Evolutionary conservation across 805 yeast species (phyloP), one percentile per base, ranked within the genome.

Genomic region (Myxozyma geophila): DNA sequence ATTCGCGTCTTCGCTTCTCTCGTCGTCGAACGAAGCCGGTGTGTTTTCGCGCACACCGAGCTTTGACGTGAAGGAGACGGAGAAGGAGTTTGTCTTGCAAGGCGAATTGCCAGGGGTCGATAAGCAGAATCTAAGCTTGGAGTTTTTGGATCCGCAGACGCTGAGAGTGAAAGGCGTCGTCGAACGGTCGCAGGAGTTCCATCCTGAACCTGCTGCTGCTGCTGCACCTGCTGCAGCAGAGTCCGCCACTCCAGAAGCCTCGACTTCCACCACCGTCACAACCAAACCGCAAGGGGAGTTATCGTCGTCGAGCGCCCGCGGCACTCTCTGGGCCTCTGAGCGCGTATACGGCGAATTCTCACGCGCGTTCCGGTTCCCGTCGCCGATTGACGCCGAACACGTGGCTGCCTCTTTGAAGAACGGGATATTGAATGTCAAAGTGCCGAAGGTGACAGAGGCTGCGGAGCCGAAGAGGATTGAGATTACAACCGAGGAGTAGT

Each of bases 71-170:
- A 62, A 62, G 58, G 70, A 67, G 36, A 66, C 69, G 10, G 68
- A 66, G 28, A 52, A 39, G n/a, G 60, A 49, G 17, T 67, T 53
- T 35, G 46, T 66, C 0, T 63, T 67, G 15, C 61, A 67, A 35
- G 70, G 70, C 28, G 70, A 67, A 39, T 55, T 67, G 7, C 70
- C 70, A 0, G 70, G 70, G 1, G 62, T 67, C 44, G 70, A 66
- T 10, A 58, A 56, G 53, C 51, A 63, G 41, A 47, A 67, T 21
- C n/a, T 67, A 33, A 58, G 44, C 6, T 48, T 66, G n/a, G 70
- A 67, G 58, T 66, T 67, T 43, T 39, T 58, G 12, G 68, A 67
- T 46, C 57, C 54, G 12, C 59, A 67, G 41, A 67, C 70, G 7
- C 54, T 67, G 52, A 37, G 61, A 35, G 63, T 67, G 12, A 54